A percentile compares a stretch with the other conserved stretches of the same genome.
Conservation (phyloP, 1,139 yeast species). For the Saccharomyces hybrid region DNA sequence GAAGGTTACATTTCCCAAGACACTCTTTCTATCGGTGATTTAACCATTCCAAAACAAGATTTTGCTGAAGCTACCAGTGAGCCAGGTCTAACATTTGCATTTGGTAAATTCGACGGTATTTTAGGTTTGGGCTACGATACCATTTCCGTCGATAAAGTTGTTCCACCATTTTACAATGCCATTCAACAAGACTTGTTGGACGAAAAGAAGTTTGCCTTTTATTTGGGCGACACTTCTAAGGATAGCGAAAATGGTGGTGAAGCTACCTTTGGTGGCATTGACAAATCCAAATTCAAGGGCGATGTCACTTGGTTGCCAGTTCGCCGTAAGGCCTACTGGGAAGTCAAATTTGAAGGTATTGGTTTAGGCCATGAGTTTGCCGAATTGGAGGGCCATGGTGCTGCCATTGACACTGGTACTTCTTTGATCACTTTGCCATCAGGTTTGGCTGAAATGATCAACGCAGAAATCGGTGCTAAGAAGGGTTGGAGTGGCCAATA, state of each 20-base stretch:
- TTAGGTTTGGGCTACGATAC: slow-evolving; percentile 90
- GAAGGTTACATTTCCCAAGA: slow-evolving; percentile 90
- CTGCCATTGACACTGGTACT: slow-evolving; percentile 98
- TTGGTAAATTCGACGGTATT: slow-evolving; percentile 96
- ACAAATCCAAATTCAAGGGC: slow-evolving; percentile 65
- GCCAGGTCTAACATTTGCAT: slow-evolving; percentile 96
- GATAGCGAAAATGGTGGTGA: slow-evolving; percentile 67
- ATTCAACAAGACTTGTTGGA: slow-evolving; percentile 73
- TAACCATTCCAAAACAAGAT: slow-evolving; percentile 76
- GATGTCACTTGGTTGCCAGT: slow-evolving; percentile 91
- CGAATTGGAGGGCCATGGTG: slow-evolving; percentile 74
- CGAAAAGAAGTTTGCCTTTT: slow-evolving; percentile 77
- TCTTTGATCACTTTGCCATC: slow-evolving; percentile 92
- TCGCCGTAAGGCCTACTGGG: slow-evolving; percentile 99
- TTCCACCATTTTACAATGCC: slow-evolving; percentile 92
- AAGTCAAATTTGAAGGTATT: slow-evolving; percentile 83
- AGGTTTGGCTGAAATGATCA: slow-evolving; percentile 88
- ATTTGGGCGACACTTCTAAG: slow-evolving; percentile 71
- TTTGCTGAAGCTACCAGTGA: slow-evolving; percentile 96
- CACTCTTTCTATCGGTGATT: slow-evolving; percentile 69
- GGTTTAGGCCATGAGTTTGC: slow-evolving; percentile 90
- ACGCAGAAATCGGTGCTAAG: slow-evolving; percentile 92
- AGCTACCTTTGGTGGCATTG: slow-evolving; percentile 93
- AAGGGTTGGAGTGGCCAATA: slow-evolving; percentile 98
- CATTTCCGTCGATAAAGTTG: slow-evolving; percentile 78